Evolutionary conservation across 2,329 filamentous ascomycete species (phyloP), one percentile per base, ranked within the genome.

Genomic region (Chalaropsis ovoidea): DNA sequence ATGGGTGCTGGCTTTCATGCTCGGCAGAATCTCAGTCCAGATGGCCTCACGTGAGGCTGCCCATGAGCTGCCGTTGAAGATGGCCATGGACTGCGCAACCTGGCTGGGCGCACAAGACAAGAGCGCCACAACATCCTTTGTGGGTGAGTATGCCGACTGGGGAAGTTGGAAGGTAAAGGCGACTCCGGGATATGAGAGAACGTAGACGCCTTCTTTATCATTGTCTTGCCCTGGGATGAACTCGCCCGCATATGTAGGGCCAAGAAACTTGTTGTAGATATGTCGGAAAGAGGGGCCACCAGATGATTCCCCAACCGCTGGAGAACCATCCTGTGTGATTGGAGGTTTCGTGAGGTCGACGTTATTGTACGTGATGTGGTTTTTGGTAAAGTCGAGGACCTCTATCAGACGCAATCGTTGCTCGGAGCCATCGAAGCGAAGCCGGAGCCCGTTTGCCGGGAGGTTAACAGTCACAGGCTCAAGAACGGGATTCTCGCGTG

Each of bases 61-160:
- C 94, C 94, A 99, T 1, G 92, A 96, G 63, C 88, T 83, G 27
- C 94, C 94, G 70, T 84, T 87, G 73, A 96, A 99, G 3, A 99
- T 82, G 3, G 92, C 91, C 87, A 97, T 94, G 0, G 89, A 90
- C 0, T 82, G 86, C 1, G 93, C 92, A 6, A 88, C 82, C 61
- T 87, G 84, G 64, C 87, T 89, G 19, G 86, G 85, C 0, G 88
- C 84, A 0, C 90, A 89, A 0, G 90, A 91, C 17, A 97, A 81
- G 45, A 96, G 77, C 0, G 90, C 87, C 39, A 96, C 91, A 68
- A 95, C 91, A 72, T 97, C 92, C 72, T 86, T 86, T 62, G 79
- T 76, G 0, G 86, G 82, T 2, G 88, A 89, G 80, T 90, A 96
- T 24, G 86, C 83, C 0, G 87, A 85, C 67, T 83, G 78, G 62